A percentile compares a stretch with the other conserved stretches of the same genome.
Conservation (phyloP, 306 rosid genomes). For the Corylus heterophylla region DNA sequence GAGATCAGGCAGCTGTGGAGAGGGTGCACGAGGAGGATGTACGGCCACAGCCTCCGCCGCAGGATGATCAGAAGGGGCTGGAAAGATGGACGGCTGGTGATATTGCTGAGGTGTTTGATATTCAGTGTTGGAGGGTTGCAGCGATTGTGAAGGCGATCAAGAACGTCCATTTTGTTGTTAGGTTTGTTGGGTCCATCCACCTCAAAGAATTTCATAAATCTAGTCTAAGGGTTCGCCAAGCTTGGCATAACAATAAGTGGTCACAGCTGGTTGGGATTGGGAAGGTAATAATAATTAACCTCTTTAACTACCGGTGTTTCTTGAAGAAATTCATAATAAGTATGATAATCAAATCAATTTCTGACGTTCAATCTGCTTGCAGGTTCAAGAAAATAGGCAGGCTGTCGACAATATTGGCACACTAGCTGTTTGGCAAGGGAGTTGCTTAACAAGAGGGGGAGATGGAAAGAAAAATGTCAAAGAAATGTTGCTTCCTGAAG, state of each 20-base stretch:
- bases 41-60: conserved; percentile 29
- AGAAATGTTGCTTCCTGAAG: no score
- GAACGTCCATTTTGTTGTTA: conserved; percentile 21
- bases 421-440: no score
- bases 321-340: background rate
- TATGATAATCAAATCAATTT: background rate
- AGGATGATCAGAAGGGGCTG: background rate
- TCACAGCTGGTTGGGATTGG: background rate
- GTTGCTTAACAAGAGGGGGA: no score
- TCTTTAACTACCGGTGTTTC: background rate
- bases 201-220: conserved; percentile 24
- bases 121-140: conserved; percentile 26
- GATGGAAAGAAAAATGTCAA: no score
- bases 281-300: conserved; percentile 11
- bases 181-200: conserved; percentile 22
- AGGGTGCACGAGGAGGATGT: conserved; percentile 17
- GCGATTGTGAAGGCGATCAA: conserved; percentile 24
- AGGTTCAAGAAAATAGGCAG: conserved; percentile 5
- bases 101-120: conserved; percentile 29
- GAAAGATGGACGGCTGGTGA: conserved; percentile 30
- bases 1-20: conserved; percentile 16
- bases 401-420: no score
- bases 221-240: conserved; percentile 20
- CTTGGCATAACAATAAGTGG: conserved; percentile 31
- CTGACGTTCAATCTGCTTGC: background rate